A percentile compares a stretch with the other conserved stretches of the same genome.
These are phyloP conservation scores for Cutaneotrichosporon sp. DNA, from an alignment of 1,284 basidiomycete species.

Conservation along the genomic window DNA sequence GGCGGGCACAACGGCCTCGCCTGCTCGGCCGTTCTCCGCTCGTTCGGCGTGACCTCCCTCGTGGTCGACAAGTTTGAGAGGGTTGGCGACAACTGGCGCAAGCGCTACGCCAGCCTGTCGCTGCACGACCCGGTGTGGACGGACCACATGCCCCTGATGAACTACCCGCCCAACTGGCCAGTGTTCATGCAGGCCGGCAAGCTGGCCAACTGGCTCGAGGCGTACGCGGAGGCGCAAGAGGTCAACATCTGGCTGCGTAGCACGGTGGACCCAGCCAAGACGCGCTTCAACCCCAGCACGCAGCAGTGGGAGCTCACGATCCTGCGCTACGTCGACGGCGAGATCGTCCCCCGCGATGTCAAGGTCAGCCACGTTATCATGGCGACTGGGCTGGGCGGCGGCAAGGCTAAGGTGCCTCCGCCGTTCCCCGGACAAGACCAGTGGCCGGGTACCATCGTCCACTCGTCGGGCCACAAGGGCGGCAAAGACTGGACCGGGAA, in stretches of 20 bases:
- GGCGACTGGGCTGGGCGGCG: conserved; percentile 64
- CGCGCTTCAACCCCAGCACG: conserved; percentile 57
- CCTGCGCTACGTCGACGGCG: conserved; percentile 52
- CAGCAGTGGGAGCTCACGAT: conserved; percentile 63
- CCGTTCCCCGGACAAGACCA: conserved; percentile 55
- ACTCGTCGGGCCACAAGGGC: conserved; percentile 60
- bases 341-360: conserved; percentile 55
- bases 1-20: conserved; percentile 68
- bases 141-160: conserved; percentile 39
- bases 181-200: conserved; percentile 51
- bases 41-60: conserved; percentile 59
- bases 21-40: conserved; percentile 63
- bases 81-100: conserved; percentile 64
- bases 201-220: conserved; percentile 69
- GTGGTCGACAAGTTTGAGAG: conserved; percentile 61
- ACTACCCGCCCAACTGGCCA: conserved; percentile 44
- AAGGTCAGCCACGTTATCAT: conserved; percentile 58
- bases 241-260: conserved; percentile 67
- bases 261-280: conserved; percentile 54
- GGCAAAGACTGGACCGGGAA: conserved; percentile 61
- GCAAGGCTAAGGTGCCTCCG: conserved; percentile 59
- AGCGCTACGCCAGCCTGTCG: conserved; percentile 63
- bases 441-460: conserved; percentile 62
- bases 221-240: conserved; percentile 65
- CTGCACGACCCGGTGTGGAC: conserved; percentile 64